Percentiles rank a stretch among this genome's conserved stretches.
Evolutionary conservation across 805 yeast genomes (phyloP).

Genomic region (Torulaspora gathmanii): DNA sequence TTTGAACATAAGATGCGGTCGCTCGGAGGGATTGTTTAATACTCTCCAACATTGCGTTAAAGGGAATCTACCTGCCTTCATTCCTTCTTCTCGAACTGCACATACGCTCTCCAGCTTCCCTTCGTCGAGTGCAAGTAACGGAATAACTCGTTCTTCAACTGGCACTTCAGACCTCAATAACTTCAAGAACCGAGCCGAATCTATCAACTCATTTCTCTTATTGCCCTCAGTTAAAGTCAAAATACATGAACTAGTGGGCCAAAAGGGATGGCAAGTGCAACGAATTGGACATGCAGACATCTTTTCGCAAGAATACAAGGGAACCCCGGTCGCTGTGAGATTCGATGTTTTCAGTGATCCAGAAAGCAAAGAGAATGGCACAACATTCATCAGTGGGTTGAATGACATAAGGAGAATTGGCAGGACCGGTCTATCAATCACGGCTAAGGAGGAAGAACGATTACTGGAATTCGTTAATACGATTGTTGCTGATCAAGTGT

Average conservation of each 20-base stretch:
- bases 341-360: slow-evolving; percentile 13
- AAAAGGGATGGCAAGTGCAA: slow-evolving; percentile 23
- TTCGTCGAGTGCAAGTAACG: slow-evolving; percentile 21
- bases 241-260: slow-evolving; percentile 17
- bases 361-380: neutral
- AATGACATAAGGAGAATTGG: slow-evolving; percentile 26
- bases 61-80: slow-evolving; percentile 13
- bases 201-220: slow-evolving; percentile 15
- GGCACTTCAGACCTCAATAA: slow-evolving; percentile 7
- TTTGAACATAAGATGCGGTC: slow-evolving; percentile 24
- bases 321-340: slow-evolving; percentile 16
- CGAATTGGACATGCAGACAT: slow-evolving; percentile 20
- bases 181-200: neutral
- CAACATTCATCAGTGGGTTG: slow-evolving; percentile 13
- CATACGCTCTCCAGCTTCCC: slow-evolving; percentile 26
- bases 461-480: slow-evolving; percentile 29
- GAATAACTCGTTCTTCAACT: slow-evolving; percentile 12
- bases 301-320: slow-evolving; percentile 21
- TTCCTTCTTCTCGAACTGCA: slow-evolving; percentile 26
- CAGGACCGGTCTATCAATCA: slow-evolving; percentile 27
- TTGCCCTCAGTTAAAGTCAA: slow-evolving; percentile 25
- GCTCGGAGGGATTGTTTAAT: slow-evolving; percentile 21
- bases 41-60: slow-evolving; percentile 23
- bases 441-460: slow-evolving; percentile 12
- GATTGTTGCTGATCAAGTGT: slow-evolving; percentile 25